Conservation (phyloP, 2,329 filamentous ascomycete genomes). For the Colletotrichum cuscutae region DNA sequence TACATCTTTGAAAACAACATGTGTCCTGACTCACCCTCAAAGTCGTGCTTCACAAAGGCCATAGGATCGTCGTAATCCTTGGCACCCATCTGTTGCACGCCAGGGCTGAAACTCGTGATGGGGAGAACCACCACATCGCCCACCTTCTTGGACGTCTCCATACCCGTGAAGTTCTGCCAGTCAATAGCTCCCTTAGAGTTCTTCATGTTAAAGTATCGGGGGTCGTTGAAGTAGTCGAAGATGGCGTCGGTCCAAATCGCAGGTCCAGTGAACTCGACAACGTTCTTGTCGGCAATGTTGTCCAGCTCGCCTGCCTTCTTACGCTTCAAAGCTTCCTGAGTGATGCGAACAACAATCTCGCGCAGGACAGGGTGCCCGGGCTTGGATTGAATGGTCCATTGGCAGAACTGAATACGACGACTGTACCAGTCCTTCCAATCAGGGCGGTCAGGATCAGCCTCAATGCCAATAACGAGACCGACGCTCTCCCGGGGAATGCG, state of each 20-base stretch:
- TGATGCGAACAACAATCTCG: slow-evolving; percentile 88
- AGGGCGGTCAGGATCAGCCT: slow-evolving; percentile 91
- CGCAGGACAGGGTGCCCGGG: slow-evolving; percentile 92
- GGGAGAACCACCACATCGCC: slow-evolving; percentile 94
- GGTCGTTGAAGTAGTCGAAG: slow-evolving; percentile 94
- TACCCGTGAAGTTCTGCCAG: slow-evolving; percentile 89
- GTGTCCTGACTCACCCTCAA: slow-evolving; percentile 76
- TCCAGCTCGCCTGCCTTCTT: slow-evolving; percentile 75
- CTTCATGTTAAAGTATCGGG: slow-evolving; percentile 85
- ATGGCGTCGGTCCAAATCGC: slow-evolving; percentile 94
- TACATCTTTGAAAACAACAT: neutral
- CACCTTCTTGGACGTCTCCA: slow-evolving; percentile 83
- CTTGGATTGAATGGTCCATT: slow-evolving; percentile 98
- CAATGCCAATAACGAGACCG: slow-evolving; percentile 92
- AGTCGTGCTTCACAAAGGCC: slow-evolving; percentile 97
- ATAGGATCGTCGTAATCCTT: slow-evolving; percentile 90
- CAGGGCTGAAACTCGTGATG: slow-evolving; percentile 97
- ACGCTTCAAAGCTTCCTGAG: slow-evolving; percentile 79
- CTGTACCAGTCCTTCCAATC: slow-evolving; percentile 98
- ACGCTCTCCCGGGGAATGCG: slow-evolving; percentile 80
- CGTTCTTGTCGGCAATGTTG: slow-evolving; percentile 69
- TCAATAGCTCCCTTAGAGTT: slow-evolving; percentile 79
- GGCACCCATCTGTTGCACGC: slow-evolving; percentile 92
- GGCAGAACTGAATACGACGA: slow-evolving; percentile 95
- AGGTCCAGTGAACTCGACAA: slow-evolving; percentile 95